Base-by-base conservation (phyloP, 805 yeast species). In the Saturnispora serradocipensis region DNA sequence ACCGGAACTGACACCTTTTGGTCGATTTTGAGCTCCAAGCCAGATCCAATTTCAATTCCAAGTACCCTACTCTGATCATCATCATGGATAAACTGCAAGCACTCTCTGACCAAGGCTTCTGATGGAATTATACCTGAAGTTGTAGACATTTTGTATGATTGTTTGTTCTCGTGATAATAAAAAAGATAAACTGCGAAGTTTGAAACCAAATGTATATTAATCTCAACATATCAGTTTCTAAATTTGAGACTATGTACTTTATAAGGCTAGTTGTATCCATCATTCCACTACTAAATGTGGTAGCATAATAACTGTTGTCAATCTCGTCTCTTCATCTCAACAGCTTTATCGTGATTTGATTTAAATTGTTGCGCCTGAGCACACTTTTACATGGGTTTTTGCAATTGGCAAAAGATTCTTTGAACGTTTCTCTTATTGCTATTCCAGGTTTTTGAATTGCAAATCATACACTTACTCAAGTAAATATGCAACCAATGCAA, bases 111-210 rank as follows among this genome's bases (percentile, higher is more conserved):
- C 10, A 52, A 36, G 2, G 28, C 48, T 4, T 40, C 43, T 1
- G 53, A 47, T 8, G 57, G 55, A 9, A 38, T 39, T 8, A 54
- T 54, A 25, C 57, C 57, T 7, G 57, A 54, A n/a, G 53, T 52
- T 32, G 57, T 50, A 2, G 57, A 50, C 57, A 54, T 54, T 38
- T 16, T 16, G 10, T 9, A 36, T 36, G 6, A 18, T 36, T n/a
- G 40, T 36, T 16, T 11, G 40, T 36, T 36, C 15, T 40, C 7
- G 20, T 15, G 44, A 40, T 24, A 18, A 24, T 24, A 40, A 40
- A 40, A 40, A 22, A 13, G 30, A 27, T 22, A 3, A 16, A 24
- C n/a, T 22, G 44, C 30, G 44, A 40, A 30, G 44, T 15, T 24
- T 13, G 8, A 40, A 40, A 24, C 15, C 34, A 25, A 25, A 25